These are phyloP conservation scores for Moringa oleifera DNA, from an alignment of 345 rosid species.

Conservation along the genomic window DNA sequence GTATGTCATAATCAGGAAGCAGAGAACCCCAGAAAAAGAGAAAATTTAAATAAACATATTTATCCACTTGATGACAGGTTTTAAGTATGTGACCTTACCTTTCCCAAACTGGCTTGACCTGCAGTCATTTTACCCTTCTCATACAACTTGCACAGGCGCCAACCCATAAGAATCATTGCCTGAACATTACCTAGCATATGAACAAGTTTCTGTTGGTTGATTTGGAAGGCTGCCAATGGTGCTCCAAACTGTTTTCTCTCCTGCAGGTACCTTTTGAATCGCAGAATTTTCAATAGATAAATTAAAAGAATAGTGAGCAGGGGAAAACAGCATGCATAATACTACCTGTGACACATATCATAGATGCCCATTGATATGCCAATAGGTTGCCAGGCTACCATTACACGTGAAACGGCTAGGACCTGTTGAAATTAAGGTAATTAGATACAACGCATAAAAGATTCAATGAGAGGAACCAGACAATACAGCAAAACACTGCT, in stretches of 20 bases:
- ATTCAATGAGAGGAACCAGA: not conserved
- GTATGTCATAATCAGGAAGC: not conserved
- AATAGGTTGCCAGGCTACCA: conserved; percentile 95
- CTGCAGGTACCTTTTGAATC: conserved; percentile 57
- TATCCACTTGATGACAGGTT: not conserved
- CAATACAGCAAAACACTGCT: not conserved
- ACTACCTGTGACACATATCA: conserved; percentile 93
- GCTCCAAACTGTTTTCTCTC: conserved; percentile 99
- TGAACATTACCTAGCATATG: conserved; percentile 83
- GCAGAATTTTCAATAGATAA: conserved; percentile 11
- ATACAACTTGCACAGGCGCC: conserved; percentile 93
- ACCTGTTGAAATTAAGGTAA: conserved; percentile 37
- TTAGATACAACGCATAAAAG: not conserved
- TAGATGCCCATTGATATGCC: conserved; percentile 94
- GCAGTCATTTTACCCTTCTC: conserved; percentile 84
- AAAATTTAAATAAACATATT: not conserved
- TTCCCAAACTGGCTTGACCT: conserved; percentile 95
- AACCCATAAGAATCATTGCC: conserved; percentile 88
- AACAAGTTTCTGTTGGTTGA: conserved; percentile 91
- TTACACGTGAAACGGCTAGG: conserved; percentile 88
- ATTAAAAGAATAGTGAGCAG: not conserved
- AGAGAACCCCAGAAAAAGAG: not conserved
- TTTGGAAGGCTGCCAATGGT: conserved; percentile 88
- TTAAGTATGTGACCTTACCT: conserved; percentile 39
- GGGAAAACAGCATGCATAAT: not conserved